A percentile compares a stretch with the other conserved stretches of the same genome.
Evolutionary conservation across 495 filamentous ascomycete species (phyloP).

Genomic region (Penicillium cosmopolitanum): DNA sequence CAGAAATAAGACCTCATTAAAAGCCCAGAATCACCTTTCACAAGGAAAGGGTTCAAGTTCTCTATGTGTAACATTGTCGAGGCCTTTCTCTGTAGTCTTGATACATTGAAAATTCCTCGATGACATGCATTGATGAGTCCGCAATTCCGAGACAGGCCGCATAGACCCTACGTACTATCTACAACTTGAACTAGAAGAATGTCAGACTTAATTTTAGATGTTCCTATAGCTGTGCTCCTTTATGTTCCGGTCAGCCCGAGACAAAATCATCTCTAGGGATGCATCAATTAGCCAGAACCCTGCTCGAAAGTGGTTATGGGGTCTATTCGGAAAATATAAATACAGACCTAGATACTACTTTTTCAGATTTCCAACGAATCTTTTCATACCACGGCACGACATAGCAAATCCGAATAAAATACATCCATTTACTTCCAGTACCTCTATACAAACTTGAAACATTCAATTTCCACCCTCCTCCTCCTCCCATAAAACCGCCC

Average conservation of each 20-base stretch:
- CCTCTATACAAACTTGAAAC: too few relatives aligned
- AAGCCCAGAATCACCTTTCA: too few relatives aligned
- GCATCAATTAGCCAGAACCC: background rate
- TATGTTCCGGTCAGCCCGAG: conserved; percentile 3
- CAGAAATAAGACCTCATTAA: too few relatives aligned
- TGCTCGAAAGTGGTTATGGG: background rate
- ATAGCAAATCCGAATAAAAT: too few relatives aligned
- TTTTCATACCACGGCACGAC: too few relatives aligned
- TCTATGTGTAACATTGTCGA: too few relatives aligned
- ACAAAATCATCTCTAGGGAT: background rate
- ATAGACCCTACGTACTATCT: background rate
- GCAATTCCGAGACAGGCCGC: background rate
- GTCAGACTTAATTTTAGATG: conserved; percentile 2
- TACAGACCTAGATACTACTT: background rate
- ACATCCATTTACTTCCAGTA: too few relatives aligned
- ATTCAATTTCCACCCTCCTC: background rate
- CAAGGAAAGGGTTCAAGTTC: too few relatives aligned
- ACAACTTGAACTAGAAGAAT: background rate
- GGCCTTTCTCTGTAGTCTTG: background rate
- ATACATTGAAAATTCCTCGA: conserved; percentile 2
- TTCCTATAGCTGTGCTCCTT: background rate
- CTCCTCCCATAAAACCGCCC: background rate
- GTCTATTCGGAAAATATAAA: background rate
- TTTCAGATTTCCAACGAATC: background rate
- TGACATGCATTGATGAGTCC: conserved; percentile 4